These are phyloP conservation scores for Lodderomyces orthopsilosis DNA, from an alignment of 1,139 yeast species.

Conservation along the genomic window DNA sequence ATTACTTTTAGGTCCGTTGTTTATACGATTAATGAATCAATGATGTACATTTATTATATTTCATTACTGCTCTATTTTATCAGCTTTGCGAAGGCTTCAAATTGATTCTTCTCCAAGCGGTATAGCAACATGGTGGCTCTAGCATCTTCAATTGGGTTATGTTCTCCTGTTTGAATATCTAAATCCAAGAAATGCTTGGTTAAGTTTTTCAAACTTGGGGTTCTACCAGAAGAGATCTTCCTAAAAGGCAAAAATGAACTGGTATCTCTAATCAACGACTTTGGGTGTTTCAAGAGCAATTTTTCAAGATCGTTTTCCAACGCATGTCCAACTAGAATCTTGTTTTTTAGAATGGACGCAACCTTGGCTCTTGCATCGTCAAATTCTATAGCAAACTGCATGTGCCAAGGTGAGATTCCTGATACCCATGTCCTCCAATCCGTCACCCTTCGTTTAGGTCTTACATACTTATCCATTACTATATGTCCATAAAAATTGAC, in stretches of 20 bases:
- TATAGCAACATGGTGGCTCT: conserved; percentile 80
- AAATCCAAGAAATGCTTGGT: conserved; percentile 53
- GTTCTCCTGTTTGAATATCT: conserved; percentile 72
- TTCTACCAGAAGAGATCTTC: conserved; percentile 57
- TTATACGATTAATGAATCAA: conserved; percentile 6
- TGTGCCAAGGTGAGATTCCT: conserved; percentile 71
- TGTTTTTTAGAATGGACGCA: conserved; percentile 45
- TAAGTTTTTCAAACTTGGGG: conserved; percentile 71
- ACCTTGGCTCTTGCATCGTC: conserved; percentile 63
- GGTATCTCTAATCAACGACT: conserved; percentile 67
- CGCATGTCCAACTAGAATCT: conserved; percentile 81
- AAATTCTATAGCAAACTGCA: conserved; percentile 65
- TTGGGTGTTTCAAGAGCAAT: conserved; percentile 67
- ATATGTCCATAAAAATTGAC: conserved; percentile 80
- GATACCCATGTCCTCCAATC: conserved; percentile 97
- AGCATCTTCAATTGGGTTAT: conserved; percentile 90
- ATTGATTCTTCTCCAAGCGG: conserved; percentile 36
- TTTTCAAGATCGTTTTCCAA: conserved; percentile 73
- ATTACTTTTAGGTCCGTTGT: conserved; percentile 1
- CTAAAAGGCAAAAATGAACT: conserved; percentile 60
- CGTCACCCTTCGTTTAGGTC: conserved; percentile 71
- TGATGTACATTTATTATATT: conserved; percentile 7
- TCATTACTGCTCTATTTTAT: neutral
- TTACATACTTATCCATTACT: conserved; percentile 69
- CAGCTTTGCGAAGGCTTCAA: neutral